A percentile compares a stretch with the other conserved stretches of the same genome.
Conservation (phyloP, 2,329 filamentous ascomycete species). For the Chaetoscypha palmicola region DNA sequence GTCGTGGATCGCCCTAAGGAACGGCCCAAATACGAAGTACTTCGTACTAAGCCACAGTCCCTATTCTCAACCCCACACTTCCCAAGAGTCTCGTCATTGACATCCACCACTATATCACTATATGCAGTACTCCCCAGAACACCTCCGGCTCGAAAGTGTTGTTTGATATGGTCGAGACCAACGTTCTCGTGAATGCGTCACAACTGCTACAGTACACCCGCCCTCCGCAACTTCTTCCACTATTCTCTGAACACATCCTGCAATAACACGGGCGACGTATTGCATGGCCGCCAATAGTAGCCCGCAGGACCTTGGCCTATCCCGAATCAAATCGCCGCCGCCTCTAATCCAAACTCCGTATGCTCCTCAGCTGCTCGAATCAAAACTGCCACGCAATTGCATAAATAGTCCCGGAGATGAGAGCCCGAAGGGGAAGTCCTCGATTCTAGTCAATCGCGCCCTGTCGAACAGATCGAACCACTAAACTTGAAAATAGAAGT, state of each 20-base stretch:
- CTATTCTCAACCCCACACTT: too few species aligned
- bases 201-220: too few species aligned
- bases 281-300: constrained; percentile 11
- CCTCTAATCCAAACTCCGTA: constrained; percentile 4
- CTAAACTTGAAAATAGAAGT: constrained; percentile 1
- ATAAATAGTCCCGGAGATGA: constrained; percentile 23
- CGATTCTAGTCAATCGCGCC: constrained; percentile 6
- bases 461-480: not conserved
- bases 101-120: too few species aligned
- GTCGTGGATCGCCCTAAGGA: too few species aligned
- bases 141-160: too few species aligned
- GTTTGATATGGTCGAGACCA: too few species aligned
- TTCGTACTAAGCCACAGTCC: too few species aligned
- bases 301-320: constrained; percentile 7
- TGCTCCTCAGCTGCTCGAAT: constrained; percentile 11
- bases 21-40: too few species aligned
- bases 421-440: constrained; percentile 16
- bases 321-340: constrained; percentile 13
- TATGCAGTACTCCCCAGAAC: too few species aligned
- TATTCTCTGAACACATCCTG: constrained; percentile 4
- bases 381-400: constrained; percentile 16
- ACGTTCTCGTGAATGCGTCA: too few species aligned
- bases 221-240: too few species aligned
- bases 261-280: constrained; percentile 13
- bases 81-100: too few species aligned